phyloP scores from a whole-genome alignment of 1,284 basidiomycete species.

The Puccinia polysora region DNA sequence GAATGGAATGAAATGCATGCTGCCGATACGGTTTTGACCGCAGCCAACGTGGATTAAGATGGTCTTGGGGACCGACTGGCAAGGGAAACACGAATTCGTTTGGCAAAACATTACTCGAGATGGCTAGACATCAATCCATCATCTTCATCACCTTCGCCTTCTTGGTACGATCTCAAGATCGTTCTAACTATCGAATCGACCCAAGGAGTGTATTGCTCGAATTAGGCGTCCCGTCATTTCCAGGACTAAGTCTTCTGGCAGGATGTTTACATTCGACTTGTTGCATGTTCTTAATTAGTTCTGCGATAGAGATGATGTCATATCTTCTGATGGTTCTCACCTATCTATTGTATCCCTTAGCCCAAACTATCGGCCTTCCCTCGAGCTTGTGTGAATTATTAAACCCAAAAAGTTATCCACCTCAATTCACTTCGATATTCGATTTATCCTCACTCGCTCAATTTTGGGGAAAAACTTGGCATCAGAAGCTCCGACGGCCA shows the following conservation, averaged over 20 bases:
- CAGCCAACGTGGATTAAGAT: slow-evolving; percentile 22
- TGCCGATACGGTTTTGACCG: too few species aligned
- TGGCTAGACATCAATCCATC: background rate
- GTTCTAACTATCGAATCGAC: background rate
- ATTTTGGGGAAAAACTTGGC: slow-evolving; percentile 36
- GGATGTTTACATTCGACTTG: background rate
- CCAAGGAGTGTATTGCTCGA: background rate
- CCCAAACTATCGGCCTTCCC: background rate
- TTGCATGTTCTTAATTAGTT: background rate
- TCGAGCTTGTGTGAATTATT: background rate
- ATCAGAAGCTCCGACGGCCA: slow-evolving; percentile 12
- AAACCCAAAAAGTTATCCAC: background rate
- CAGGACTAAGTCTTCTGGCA: slow-evolving; percentile 1
- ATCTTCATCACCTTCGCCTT: slow-evolving; percentile 2
- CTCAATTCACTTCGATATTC: slow-evolving; percentile 1
- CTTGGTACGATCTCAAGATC: slow-evolving; percentile 11
- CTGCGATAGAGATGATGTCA: background rate
- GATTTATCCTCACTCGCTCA: slow-evolving; percentile 20
- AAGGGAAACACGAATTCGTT: slow-evolving; percentile 7
- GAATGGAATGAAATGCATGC: too few species aligned
- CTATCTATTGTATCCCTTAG: background rate
- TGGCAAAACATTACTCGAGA: background rate
- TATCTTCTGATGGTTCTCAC: background rate
- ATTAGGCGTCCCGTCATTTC: slow-evolving; percentile 17
- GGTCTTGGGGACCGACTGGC: slow-evolving; percentile 11